These are phyloP conservation scores for Litsea cubeba DNA, from an alignment of 164 flowering plant genomes.

Conservation along the genomic window DNA sequence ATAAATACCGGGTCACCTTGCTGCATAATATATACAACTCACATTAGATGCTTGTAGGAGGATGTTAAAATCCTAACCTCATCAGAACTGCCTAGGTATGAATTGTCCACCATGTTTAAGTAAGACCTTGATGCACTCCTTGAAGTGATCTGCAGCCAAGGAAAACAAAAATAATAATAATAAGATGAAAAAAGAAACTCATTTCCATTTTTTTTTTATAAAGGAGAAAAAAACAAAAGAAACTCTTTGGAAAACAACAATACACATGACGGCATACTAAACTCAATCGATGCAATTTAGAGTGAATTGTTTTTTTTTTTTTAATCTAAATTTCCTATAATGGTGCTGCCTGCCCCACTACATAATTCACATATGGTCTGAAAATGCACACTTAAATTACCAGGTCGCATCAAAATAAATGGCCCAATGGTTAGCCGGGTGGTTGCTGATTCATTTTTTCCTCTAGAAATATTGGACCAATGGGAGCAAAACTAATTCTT, in stretches of 20 bases:
- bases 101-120: conserved; percentile 55
- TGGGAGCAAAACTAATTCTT: too few species aligned
- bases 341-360: too few species aligned
- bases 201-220: background rate
- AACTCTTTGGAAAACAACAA: background rate
- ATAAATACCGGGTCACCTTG: too few species aligned
- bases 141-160: conserved; percentile 38
- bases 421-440: too few species aligned
- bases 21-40: too few species aligned
- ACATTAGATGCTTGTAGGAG: background rate
- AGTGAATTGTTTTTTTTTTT: too few species aligned
- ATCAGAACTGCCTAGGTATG: conserved; percentile 50
- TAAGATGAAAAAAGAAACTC: background rate
- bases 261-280: background rate
- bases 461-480: too few species aligned
- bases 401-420: too few species aligned
- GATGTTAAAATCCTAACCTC: conserved; percentile 29
- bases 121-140: conserved; percentile 56
- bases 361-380: background rate
- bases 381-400: background rate
- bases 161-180: background rate
- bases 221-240: background rate
- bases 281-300: too few species aligned
- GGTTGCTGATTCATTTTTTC: too few species aligned
- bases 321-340: too few species aligned